phyloP scores from a whole-genome alignment of 768 basidiomycete species.

The Russula lepida region DNA sequence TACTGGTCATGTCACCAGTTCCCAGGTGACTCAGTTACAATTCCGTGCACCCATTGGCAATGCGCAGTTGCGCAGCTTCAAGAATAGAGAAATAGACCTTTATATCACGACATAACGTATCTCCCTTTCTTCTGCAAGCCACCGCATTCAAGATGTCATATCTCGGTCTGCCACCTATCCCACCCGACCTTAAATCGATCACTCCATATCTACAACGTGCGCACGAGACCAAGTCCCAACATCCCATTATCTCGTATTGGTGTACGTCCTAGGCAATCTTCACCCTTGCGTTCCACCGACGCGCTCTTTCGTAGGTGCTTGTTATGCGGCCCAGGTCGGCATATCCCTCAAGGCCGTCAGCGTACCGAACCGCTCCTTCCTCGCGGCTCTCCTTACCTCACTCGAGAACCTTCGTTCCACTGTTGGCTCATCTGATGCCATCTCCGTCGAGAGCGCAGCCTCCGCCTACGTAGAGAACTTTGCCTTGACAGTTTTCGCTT shows the following conservation, averaged over 20 bases:
- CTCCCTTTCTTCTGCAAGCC: neutral
- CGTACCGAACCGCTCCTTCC: conserved; percentile 50
- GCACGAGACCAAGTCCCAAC: conserved; percentile 72
- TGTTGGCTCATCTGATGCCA: conserved; percentile 66
- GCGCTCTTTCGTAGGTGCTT: conserved; percentile 52
- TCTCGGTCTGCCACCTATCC: conserved; percentile 52
- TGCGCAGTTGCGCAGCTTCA: neutral
- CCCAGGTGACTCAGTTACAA: neutral
- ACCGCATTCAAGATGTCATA: conserved; percentile 21
- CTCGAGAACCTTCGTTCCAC: conserved; percentile 77
- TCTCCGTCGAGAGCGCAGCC: conserved; percentile 74
- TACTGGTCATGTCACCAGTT: neutral
- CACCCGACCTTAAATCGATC: conserved; percentile 56
- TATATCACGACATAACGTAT: no score
- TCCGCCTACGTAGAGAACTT: conserved; percentile 94
- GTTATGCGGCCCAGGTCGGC: conserved; percentile 86
- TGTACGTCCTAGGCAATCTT: conserved; percentile 45
- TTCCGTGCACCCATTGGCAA: neutral
- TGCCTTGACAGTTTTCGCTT: conserved; percentile 78
- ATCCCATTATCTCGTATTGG: conserved; percentile 92
- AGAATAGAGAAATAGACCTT: no score
- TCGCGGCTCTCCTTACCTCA: conserved; percentile 62
- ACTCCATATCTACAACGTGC: conserved; percentile 83
- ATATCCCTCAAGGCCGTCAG: conserved; percentile 68
- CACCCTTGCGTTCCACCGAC: neutral